Base-by-base conservation (phyloP, 1,139 yeast genomes). In the Candida albicans region DNA sequence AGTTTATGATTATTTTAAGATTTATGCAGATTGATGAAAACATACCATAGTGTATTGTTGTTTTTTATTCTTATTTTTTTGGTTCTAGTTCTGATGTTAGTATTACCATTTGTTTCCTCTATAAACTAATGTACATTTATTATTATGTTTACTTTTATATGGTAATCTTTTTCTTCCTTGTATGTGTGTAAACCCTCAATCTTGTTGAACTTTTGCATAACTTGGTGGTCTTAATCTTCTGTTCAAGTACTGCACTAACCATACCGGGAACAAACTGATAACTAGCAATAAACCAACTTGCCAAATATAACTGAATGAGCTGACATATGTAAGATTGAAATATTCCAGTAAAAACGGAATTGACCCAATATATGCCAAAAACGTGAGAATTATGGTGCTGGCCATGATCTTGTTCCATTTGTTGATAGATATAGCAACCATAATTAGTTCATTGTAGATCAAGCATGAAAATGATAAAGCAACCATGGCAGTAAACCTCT, bases 181-280 rank as follows among this genome's bases (percentile, higher is more conserved):
- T n/a, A n/a, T n/a, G n/a, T n/a, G n/a, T n/a, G n/a, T n/a, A n/a
- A n/a, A n/a, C n/a, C n/a, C 9, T 44, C 56, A 69, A 48, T 68
- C 82, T 50, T 84, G 95, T 62, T 88, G 97, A 40, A 93, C 98
- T 61, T 93, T 93, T n/a, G 98, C 98, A 64, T 95, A 93, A 59
- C 87, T 90, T 33, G 99, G 99, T 8, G 99, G 99, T 52, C 90
- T 80, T 46, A 95, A 64, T 52, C 74, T 81, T 50, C 96, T 76
- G 57, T 84, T 81, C 25, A 91, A 68, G 6, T 87, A 75, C 61
- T 87, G 87, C 3, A 83, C 82, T 2, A 86, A 68, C 96, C 96
- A 91, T 1, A 95, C 96, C 1, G 99, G 99, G 39, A 90, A 67
- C 50, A 93, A 72, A 13, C 96, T 87, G 8, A 88, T 70, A 0